Evolutionary conservation across 148 eudicot genomes (phyloP), one percentile per base, ranked within the genome.

Genomic region (Fagopyrum homotropicum): DNA sequence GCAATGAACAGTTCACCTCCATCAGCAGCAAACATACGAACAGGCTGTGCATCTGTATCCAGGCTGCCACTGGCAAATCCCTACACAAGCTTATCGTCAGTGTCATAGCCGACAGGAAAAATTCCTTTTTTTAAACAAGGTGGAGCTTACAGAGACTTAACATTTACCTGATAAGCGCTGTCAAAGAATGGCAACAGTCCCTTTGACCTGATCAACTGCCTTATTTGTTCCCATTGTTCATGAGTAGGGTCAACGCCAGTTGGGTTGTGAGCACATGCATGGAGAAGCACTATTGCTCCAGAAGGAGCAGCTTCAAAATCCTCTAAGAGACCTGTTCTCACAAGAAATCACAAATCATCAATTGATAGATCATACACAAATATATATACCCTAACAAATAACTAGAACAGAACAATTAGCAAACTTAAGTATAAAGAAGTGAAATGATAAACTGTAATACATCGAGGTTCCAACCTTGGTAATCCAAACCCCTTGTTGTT

Each of bases 241-340:
- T 76, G 76, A 61, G 89, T 86, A 40, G 89, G 89, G 77, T 86
- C 89, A 52, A 86, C 87, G 61, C 89, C 89, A 52, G 89, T 86
- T 44, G 89, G 89, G 76, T 86, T 86, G 79, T 86, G 89, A 69
- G 89, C 89, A 80, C 89, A 86, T 75, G 89, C 86, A 78, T 86
- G 89, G 51, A 86, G 84, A 77, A 95, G 96, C 81, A 95, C 97
- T 80, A 95, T 85, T 56, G 97, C 93, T 82, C 97, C 97, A 0
- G 84, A 80, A 50, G 95, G 90, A 88, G 97, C 98, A 78, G 97
- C 89, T 76, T 91, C 84, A 77, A 95, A 89, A 84, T 95, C 98
- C 75, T 92, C 96, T 69, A 90, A 61, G 76, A 95, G 88, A 77
- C 98, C 98, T 95, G 81, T 78, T 47, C 19, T 73, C 64, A 75